Base-by-base conservation (phyloP, 78 protist genomes). In the Dictyostelium firmibasis region DNA sequence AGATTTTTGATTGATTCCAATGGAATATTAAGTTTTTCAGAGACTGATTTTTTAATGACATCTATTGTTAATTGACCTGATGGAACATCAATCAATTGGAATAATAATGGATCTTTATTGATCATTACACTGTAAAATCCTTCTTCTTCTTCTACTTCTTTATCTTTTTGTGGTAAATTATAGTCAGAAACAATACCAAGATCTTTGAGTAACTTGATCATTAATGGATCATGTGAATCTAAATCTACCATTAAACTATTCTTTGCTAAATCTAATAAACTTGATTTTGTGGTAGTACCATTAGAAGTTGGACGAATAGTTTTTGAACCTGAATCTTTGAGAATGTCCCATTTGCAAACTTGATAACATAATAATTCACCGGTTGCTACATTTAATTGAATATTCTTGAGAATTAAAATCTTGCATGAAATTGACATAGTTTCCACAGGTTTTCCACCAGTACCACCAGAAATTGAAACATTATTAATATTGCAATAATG, bases 391-490 rank as follows among this genome's bases (percentile, higher is more conserved):
- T 82, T 35, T 18, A 82, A 20, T 25, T 82, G n/a, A 41, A 82
- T 82, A 10, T 62, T 50, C 38, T 82, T 82, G 23, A 35, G 36
- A 27, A 18, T 33, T 13, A 72, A 18, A 36, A 35, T 75, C 20
- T 75, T 75, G 35, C 33, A 5, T 14, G 50, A 9, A 31, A 84
- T 23, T 27, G 77, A 69, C 16, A 84, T 9, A 9, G 77, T 84
- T 41, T 84, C 89, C 3, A 84, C 87, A n/a, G 87, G 89, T 41
- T 67, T 84, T 4, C 89, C 89, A 84, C 89, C 89, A 1, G 69
- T 13, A 41, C 89, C 89, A 60, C 89, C 89, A 43, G 57, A 31
- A 14, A 84, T 33, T 7, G 89, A 84, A 11, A 67, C 81, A 41
- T 84, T 62, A 3, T 6, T 27, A 13, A 84, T 10, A 2, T 10